phyloP scores from a whole-genome alignment of 805 yeast genomes.

The Candida chilensis region DNA sequence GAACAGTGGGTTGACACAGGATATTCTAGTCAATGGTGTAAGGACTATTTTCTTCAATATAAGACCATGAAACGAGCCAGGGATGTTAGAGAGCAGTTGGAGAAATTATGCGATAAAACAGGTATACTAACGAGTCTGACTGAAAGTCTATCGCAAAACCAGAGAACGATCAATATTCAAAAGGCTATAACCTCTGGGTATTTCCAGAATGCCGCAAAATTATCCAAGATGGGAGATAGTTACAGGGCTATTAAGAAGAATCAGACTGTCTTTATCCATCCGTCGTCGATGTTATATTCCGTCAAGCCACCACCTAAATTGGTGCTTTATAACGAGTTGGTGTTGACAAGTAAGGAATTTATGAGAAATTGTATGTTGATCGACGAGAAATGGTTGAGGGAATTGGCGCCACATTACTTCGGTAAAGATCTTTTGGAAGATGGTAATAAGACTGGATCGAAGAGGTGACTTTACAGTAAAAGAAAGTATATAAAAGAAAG shows the following conservation, averaged over 20 bases:
- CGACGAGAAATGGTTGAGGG: constrained; percentile 63
- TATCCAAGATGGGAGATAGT: constrained; percentile 57
- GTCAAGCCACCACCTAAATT: constrained; percentile 66
- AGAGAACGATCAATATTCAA: constrained; percentile 24
- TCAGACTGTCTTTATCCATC: constrained; percentile 75
- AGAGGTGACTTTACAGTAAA: no score
- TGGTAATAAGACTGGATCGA: no score
- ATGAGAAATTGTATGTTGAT: constrained; percentile 75
- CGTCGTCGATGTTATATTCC: constrained; percentile 64
- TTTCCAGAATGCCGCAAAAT: constrained; percentile 55
- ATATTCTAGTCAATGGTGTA: constrained; percentile 73
- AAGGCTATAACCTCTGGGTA: constrained; percentile 59
- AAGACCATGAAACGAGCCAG: constrained; percentile 59
- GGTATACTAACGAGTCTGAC: constrained; percentile 27
- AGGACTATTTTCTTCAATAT: constrained; percentile 72
- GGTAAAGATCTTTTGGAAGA: no score
- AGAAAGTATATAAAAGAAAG: no score
- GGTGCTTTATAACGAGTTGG: constrained; percentile 74
- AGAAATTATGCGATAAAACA: constrained; percentile 45
- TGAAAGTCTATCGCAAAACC: constrained; percentile 10
- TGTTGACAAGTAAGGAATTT: constrained; percentile 79
- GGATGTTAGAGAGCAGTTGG: constrained; percentile 66
- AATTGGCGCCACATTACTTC: constrained; percentile 61
- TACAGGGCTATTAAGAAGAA: constrained; percentile 59
- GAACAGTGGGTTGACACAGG: constrained; percentile 67